phyloP scores from a whole-genome alignment of 2,329 filamentous ascomycete species.

The Knufia petricola region DNA sequence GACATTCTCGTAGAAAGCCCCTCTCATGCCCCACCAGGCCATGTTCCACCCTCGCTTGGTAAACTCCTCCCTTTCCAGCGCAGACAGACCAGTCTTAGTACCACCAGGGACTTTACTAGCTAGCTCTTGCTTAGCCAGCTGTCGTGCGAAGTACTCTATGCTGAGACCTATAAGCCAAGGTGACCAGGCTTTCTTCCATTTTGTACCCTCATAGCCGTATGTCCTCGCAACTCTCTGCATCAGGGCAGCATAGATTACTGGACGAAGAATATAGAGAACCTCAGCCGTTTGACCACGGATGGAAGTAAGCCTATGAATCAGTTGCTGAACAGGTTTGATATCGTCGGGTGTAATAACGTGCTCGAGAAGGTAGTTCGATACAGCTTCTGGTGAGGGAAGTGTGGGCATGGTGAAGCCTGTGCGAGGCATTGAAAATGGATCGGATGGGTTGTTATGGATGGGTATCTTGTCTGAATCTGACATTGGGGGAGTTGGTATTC shows the following conservation, averaged over 20 bases:
- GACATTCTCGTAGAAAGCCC: constrained; percentile 91
- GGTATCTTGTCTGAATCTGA: constrained; percentile 19
- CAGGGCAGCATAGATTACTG: constrained; percentile 74
- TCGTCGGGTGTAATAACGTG: constrained; percentile 93
- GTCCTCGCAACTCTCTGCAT: constrained; percentile 47
- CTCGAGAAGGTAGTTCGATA: constrained; percentile 75
- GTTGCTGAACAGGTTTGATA: constrained; percentile 79
- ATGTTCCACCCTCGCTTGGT: constrained; percentile 79
- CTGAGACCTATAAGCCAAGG: constrained; percentile 83
- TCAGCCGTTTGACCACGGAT: constrained; percentile 77
- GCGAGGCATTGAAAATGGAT: constrained; percentile 84
- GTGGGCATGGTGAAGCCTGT: constrained; percentile 78
- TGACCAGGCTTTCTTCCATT: constrained; percentile 71
- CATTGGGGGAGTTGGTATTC: constrained; percentile 21
- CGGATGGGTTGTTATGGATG: constrained; percentile 34
- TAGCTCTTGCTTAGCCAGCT: constrained; percentile 62
- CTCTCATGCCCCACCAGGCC: constrained; percentile 92
- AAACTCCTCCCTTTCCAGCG: constrained; percentile 83
- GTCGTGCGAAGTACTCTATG: constrained; percentile 80
- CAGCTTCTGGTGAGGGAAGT: constrained; percentile 70
- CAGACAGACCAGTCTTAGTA: constrained; percentile 60
- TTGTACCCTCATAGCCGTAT: constrained; percentile 42
- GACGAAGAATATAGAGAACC: constrained; percentile 81
- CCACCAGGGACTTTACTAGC: constrained; percentile 56
- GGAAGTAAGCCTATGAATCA: constrained; percentile 62